Evolutionary conservation across 2,329 filamentous ascomycete genomes (phyloP).

Genomic region (Bipolaris zeicola): DNA sequence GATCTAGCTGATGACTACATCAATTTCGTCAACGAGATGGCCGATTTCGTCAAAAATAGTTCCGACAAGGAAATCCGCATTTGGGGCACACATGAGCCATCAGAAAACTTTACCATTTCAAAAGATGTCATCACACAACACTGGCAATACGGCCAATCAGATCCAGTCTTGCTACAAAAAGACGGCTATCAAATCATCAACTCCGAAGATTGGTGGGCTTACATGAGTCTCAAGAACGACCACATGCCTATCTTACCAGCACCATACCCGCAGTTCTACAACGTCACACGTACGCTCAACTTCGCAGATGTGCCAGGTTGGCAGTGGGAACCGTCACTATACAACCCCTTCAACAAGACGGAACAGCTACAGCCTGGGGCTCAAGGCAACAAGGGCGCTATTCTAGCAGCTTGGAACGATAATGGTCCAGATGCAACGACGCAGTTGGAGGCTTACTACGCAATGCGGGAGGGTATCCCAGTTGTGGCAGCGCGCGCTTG

Average conservation of each 20-base stretch:
- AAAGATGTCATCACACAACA: slow-evolving; percentile 54
- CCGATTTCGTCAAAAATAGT: slow-evolving; percentile 37
- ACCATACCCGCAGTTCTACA: slow-evolving; percentile 56
- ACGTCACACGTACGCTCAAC: slow-evolving; percentile 51
- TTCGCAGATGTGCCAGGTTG: slow-evolving; percentile 52
- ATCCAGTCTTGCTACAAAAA: slow-evolving; percentile 50
- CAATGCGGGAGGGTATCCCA: slow-evolving; percentile 54
- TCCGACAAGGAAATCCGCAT: slow-evolving; percentile 43
- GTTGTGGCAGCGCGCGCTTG: slow-evolving; percentile 53
- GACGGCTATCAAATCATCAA: slow-evolving; percentile 53
- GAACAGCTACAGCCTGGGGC: slow-evolving; percentile 45
- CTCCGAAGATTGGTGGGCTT: slow-evolving; percentile 60
- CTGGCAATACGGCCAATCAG: slow-evolving; percentile 58
- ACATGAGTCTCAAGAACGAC: slow-evolving; percentile 61
- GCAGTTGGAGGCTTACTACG: slow-evolving; percentile 56
- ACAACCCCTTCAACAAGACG: slow-evolving; percentile 52
- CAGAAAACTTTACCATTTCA: slow-evolving; percentile 46
- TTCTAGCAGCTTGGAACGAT: slow-evolving; percentile 56
- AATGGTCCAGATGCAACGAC: slow-evolving; percentile 57
- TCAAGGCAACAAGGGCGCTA: slow-evolving; percentile 41
- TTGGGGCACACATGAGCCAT: slow-evolving; percentile 54
- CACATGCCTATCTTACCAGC: slow-evolving; percentile 55
- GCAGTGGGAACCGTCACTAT: slow-evolving; percentile 56
- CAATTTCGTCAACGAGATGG: slow-evolving; percentile 47
- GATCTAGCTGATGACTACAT: slow-evolving; percentile 46